Conservation (phyloP, 257 asterid genomes). For the Haberlea rhodopensis region DNA sequence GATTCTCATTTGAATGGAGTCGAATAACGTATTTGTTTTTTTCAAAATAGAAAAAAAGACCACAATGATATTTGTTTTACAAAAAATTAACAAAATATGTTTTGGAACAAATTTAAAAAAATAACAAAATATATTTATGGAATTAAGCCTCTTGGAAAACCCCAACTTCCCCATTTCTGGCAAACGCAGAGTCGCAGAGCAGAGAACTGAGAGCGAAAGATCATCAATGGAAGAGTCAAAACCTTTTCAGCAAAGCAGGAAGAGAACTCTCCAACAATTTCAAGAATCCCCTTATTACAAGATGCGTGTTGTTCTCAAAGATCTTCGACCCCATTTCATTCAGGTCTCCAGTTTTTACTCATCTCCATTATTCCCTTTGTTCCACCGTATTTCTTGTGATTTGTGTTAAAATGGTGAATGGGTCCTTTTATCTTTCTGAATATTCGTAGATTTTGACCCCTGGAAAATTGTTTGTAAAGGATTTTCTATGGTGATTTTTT, state of each 20-base stretch:
- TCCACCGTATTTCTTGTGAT: neutral
- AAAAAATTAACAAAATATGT: too few species aligned
- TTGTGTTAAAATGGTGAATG: neutral
- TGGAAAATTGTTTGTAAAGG: neutral
- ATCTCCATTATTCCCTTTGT: neutral
- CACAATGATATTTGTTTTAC: too few species aligned
- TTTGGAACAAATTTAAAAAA: too few species aligned
- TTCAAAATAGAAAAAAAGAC: too few species aligned
- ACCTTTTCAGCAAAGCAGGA: constrained; percentile 37
- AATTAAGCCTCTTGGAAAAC: neutral
- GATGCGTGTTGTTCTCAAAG: constrained; percentile 58
- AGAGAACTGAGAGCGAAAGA: constrained; percentile 1
- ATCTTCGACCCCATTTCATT: constrained; percentile 76
- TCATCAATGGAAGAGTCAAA: constrained; percentile 41
- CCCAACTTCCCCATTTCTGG: neutral
- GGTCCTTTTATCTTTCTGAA: neutral
- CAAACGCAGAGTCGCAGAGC: neutral
- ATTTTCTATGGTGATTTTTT: neutral
- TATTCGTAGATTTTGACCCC: neutral
- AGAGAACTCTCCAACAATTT: constrained; percentile 52
- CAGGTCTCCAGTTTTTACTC: constrained; percentile 38
- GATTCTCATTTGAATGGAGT: too few species aligned
- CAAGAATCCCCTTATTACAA: constrained; percentile 62
- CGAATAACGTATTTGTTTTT: too few species aligned
- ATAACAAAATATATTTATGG: too few species aligned